Conservation (phyloP, 495 filamentous ascomycete genomes). For the Aspergillus sclerotioniger region DNA sequence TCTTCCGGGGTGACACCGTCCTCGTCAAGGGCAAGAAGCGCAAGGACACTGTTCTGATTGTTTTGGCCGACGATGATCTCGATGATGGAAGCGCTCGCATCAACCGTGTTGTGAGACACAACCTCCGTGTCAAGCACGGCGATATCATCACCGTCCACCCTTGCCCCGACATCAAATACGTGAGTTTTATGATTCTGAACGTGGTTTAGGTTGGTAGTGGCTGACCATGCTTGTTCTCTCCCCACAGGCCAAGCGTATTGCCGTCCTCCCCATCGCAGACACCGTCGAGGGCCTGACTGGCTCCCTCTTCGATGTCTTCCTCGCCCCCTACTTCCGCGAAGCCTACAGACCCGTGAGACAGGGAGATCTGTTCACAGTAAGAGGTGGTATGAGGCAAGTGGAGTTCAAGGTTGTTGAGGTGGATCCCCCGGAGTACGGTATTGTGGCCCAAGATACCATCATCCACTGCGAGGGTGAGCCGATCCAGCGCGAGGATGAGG, state of each 20-base stretch:
- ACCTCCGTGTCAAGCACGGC: slow-evolving; percentile 96
- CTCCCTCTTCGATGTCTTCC: slow-evolving; percentile 97
- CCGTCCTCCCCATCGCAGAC: slow-evolving; percentile 96
- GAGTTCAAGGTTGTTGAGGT: slow-evolving; percentile 99
- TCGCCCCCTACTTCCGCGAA: slow-evolving; percentile 99
- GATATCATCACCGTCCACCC: slow-evolving; percentile 95
- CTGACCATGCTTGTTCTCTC: slow-evolving; percentile 16
- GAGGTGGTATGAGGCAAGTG: slow-evolving; percentile 97
- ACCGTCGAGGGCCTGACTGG: slow-evolving; percentile 97
- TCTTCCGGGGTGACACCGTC: slow-evolving; percentile 98
- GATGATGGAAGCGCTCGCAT: slow-evolving; percentile 95
- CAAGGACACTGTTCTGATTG: slow-evolving; percentile 97
- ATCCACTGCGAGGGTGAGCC: slow-evolving; percentile 99
- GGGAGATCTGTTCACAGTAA: slow-evolving; percentile 94
- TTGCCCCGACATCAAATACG: slow-evolving; percentile 99
- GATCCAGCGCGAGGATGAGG: slow-evolving; percentile 97
- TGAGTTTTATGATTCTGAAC: slow-evolving; percentile 43
- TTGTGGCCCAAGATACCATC: slow-evolving; percentile 96
- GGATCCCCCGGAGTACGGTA: slow-evolving; percentile 95
- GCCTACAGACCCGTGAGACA: slow-evolving; percentile 95
- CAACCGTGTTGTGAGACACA: slow-evolving; percentile 97
- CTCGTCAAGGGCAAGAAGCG: slow-evolving; percentile 99
- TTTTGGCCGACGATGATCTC: slow-evolving; percentile 94
- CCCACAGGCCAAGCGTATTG: slow-evolving; percentile 90
- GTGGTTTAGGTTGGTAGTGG: slow-evolving; percentile 6